Evolutionary conservation across 169 alveolate genomes (phyloP).

Genomic region (Eimeria praecox): DNA sequence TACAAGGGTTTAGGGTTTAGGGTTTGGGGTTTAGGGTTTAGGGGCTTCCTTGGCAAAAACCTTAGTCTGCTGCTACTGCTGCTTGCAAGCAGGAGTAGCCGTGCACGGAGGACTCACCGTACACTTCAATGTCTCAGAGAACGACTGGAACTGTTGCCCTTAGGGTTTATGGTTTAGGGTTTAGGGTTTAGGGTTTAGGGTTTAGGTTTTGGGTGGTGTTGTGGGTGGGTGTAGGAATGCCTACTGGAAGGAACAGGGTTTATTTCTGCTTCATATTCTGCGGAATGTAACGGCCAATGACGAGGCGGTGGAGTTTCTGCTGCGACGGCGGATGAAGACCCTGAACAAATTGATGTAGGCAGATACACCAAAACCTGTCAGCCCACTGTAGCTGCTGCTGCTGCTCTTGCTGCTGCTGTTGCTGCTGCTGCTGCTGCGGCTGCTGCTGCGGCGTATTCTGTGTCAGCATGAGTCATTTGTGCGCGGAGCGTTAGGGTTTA

Average conservation of each 20-base stretch:
- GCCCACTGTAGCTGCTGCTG: not conserved
- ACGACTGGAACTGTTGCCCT: no score
- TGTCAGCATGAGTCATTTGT: not conserved
- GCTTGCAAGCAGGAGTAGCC: not conserved
- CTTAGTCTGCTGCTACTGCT: not conserved
- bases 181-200: not conserved
- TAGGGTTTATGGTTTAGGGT: no score
- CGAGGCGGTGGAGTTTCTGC: constrained; percentile 57
- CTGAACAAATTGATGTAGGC: constrained; percentile 4
- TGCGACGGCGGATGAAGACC: constrained; percentile 28
- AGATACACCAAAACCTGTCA: not conserved
- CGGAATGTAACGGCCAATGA: constrained; percentile 32
- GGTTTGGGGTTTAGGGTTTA: not conserved
- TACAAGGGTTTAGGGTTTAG: not conserved
- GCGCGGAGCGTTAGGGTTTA: no score
- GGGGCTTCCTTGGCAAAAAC: not conserved
- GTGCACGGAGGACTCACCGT: no score
- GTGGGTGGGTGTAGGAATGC: not conserved
- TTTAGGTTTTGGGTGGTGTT: not conserved
- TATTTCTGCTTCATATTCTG: constrained; percentile 51
- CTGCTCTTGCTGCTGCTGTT: not conserved
- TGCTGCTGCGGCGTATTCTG: not conserved
- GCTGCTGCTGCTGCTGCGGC: not conserved
- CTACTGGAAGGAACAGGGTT: constrained; percentile 47
- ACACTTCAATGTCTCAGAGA: no score